Conservation (phyloP, 1,284 basidiomycete genomes). For the Apiotrichum akiyoshidainum region DNA sequence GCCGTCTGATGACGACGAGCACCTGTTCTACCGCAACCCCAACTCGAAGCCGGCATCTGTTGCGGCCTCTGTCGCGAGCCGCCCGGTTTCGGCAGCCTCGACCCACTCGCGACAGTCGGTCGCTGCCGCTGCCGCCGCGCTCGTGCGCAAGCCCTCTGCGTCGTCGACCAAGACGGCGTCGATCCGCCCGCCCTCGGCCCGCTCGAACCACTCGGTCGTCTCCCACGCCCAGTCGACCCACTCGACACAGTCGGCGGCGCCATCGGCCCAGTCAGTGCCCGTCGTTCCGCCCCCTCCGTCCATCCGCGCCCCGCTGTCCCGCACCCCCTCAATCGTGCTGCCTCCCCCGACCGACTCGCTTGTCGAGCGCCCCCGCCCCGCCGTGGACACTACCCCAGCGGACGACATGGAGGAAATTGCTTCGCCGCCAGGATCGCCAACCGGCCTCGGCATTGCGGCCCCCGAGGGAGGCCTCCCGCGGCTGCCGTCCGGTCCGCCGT, state of each 20-base stretch:
- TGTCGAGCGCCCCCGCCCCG: slow-evolving; percentile 26
- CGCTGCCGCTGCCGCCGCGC: neutral
- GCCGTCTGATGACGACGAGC: neutral
- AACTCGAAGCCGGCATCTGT: neutral
- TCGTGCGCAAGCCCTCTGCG: neutral
- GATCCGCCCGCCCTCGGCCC: neutral
- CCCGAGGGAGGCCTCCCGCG: too few species aligned
- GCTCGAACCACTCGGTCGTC: neutral
- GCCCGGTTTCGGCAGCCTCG: neutral
- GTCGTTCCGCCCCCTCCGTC: neutral
- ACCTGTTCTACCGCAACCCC: neutral
- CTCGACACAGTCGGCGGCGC: too few species aligned
- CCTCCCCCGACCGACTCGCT: slow-evolving; percentile 27
- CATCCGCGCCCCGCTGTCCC: neutral
- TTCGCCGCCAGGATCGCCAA: slow-evolving; percentile 21
- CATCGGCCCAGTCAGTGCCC: too few species aligned
- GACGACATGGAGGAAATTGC: slow-evolving; percentile 38
- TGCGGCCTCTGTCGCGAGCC: neutral
- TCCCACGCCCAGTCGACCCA: too few species aligned
- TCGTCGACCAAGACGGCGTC: neutral
- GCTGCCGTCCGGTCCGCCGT: slow-evolving; percentile 15
- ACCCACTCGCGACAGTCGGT: neutral
- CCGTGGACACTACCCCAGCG: slow-evolving; percentile 24
- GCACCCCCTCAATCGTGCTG: slow-evolving; percentile 27
- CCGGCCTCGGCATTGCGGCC: slow-evolving; percentile 23